phyloP scores from a whole-genome alignment of 495 filamentous ascomycete species.

The Cercophora samala region DNA sequence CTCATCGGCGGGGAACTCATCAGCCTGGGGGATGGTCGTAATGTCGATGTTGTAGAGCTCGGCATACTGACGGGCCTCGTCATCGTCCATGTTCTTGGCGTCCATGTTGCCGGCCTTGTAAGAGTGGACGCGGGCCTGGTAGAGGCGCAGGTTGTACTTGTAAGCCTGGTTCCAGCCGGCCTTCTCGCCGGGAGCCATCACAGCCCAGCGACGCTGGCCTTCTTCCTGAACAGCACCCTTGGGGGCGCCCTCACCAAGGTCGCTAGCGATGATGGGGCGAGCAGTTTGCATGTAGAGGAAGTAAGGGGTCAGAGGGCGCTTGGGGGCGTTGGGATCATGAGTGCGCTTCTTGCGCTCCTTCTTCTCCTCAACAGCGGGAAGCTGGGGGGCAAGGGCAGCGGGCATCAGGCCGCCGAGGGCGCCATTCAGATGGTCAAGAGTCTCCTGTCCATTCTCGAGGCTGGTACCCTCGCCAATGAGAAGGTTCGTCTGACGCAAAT shows the following conservation, averaged over 20 bases:
- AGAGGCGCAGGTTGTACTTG: constrained; percentile 69
- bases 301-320: constrained; percentile 88
- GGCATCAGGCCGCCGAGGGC: constrained; percentile 35
- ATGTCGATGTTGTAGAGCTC: constrained; percentile 51
- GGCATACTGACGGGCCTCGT: constrained; percentile 55
- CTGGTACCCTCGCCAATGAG: constrained; percentile 62
- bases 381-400: constrained; percentile 36
- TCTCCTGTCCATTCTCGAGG: constrained; percentile 46
- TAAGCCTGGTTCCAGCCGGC: constrained; percentile 72
- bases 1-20: constrained; percentile 53
- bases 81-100: constrained; percentile 59
- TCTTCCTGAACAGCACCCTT: constrained; percentile 80
- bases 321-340: constrained; percentile 90
- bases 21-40: constrained; percentile 41
- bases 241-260: constrained; percentile 65
- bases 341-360: constrained; percentile 85
- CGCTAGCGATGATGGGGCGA: constrained; percentile 68
- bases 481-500: constrained; percentile 76
- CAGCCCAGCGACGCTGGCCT: constrained; percentile 75
- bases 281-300: constrained; percentile 89
- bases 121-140: constrained; percentile 66
- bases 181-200: constrained; percentile 70
- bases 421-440: constrained; percentile 50
- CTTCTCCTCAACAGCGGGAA: constrained; percentile 56
- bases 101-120: constrained; percentile 67